phyloP scores from a whole-genome alignment of 495 filamentous ascomycete genomes.

The Aspergillus taichungensis region DNA sequence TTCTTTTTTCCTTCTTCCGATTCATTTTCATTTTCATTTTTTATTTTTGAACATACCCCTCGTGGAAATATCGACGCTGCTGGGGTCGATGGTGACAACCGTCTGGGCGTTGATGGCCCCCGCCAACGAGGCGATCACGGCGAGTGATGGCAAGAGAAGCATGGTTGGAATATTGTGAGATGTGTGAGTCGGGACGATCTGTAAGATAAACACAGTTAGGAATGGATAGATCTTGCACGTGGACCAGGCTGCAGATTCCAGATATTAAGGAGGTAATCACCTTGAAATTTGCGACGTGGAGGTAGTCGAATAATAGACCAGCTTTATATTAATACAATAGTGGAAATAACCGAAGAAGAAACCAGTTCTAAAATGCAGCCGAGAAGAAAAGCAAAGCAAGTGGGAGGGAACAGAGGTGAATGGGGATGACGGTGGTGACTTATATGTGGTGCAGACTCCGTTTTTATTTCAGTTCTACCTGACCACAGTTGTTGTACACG shows the following conservation, averaged over 20 bases:
- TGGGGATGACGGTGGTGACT: not conserved
- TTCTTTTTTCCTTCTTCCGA: not conserved
- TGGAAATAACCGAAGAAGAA: not conserved
- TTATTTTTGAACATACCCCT: conserved; percentile 26
- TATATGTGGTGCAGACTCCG: too few relatives aligned
- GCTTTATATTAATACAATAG: not conserved
- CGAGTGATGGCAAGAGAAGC: conserved; percentile 20
- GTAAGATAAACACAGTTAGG: not conserved
- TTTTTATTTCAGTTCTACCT: not conserved
- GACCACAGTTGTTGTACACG: conserved; percentile 12
- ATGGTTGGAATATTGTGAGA: conserved; percentile 7
- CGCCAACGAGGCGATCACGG: conserved; percentile 22
- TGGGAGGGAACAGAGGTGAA: not conserved
- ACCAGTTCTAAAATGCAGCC: not conserved
- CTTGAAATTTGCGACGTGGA: too few relatives aligned
- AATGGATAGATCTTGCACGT: too few relatives aligned
- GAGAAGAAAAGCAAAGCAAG: not conserved
- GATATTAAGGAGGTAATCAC: too few relatives aligned
- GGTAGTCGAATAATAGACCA: too few relatives aligned
- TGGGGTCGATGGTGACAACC: conserved; percentile 46
- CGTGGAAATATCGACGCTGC: conserved; percentile 40
- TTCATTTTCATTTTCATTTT: conserved; percentile 6
- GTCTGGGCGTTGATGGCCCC: conserved; percentile 34
- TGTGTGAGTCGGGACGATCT: conserved; percentile 1
- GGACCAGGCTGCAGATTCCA: too few relatives aligned